Evolutionary conservation across 2,329 filamentous ascomycete genomes (phyloP).

Genomic region (Calcarisporium arbuscula): DNA sequence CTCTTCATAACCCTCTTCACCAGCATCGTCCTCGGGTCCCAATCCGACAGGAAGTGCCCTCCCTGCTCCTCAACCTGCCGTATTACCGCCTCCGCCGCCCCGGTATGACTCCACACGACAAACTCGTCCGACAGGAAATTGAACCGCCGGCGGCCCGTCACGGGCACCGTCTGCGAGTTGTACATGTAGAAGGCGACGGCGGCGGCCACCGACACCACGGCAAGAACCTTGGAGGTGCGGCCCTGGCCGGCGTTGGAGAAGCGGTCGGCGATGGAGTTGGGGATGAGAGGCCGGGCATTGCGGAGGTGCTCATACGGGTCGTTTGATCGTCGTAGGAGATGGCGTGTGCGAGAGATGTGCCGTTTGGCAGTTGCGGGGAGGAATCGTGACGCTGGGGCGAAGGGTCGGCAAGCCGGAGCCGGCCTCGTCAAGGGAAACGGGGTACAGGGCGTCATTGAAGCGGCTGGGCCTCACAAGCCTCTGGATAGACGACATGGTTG

Average conservation of each 20-base stretch:
- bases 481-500: too few species aligned
- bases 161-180: slow-evolving; percentile 67
- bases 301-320: slow-evolving; percentile 20
- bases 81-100: slow-evolving; percentile 36
- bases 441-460: too few species aligned
- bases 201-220: slow-evolving; percentile 33
- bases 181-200: slow-evolving; percentile 55
- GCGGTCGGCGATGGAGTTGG: slow-evolving; percentile 17
- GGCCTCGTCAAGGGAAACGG: too few species aligned
- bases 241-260: slow-evolving; percentile 20
- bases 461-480: too few species aligned
- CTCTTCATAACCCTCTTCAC: slow-evolving; percentile 60
- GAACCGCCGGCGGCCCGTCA: slow-evolving; percentile 66
- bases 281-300: slow-evolving; percentile 25
- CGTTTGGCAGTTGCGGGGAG: slow-evolving; percentile 18
- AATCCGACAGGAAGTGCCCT: slow-evolving; percentile 49
- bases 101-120: slow-evolving; percentile 37
- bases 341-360: too few species aligned
- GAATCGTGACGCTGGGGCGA: slow-evolving; percentile 3
- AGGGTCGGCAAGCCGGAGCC: not conserved
- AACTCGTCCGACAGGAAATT: slow-evolving; percentile 55
- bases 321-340: slow-evolving; percentile 9
- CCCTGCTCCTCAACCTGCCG: slow-evolving; percentile 45
- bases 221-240: slow-evolving; percentile 28
- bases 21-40: slow-evolving; percentile 48